Evolutionary conservation across 306 rosid genomes (phyloP).

Genomic region (Ammopiptanthus mongolicus): DNA sequence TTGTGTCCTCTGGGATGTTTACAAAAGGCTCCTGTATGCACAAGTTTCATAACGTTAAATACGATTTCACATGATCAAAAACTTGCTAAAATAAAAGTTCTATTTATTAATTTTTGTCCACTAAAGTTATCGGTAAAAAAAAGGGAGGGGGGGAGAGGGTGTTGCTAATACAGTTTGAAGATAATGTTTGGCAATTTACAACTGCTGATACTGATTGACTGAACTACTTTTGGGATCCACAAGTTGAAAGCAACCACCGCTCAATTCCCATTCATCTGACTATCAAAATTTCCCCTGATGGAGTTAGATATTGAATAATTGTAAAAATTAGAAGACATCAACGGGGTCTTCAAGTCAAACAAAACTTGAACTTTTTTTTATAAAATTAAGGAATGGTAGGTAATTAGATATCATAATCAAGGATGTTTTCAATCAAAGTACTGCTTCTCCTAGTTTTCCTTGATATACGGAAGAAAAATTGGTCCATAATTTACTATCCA

Average conservation of each 20-base stretch:
- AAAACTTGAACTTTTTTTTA: too few relatives aligned
- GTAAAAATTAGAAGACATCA: not conserved
- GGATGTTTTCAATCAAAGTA: not conserved
- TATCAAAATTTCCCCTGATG: not conserved
- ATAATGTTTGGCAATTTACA: not conserved
- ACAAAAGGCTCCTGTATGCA: conserved; percentile 88
- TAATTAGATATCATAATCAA: conserved; percentile 4
- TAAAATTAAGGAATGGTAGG: not conserved
- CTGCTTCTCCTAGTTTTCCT: not conserved
- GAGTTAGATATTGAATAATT: not conserved
- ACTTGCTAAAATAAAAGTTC: not conserved
- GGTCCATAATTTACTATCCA: not conserved
- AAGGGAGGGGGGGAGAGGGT: too few relatives aligned
- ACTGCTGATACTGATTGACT: too few relatives aligned
- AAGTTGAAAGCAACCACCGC: not conserved
- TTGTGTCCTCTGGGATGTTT: conserved; percentile 83
- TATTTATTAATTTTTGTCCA: not conserved
- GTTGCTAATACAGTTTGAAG: conserved; percentile 1
- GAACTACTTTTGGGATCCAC: not conserved
- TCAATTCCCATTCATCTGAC: not conserved
- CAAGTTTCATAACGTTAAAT: not conserved
- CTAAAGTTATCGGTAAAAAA: not conserved
- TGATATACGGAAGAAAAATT: not conserved
- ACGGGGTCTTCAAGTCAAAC: not conserved
- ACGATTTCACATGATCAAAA: not conserved